Evolutionary conservation across 1,284 basidiomycete species (phyloP), one percentile per base, ranked within the genome.

Genomic region (Ceratobasidium sp.): DNA sequence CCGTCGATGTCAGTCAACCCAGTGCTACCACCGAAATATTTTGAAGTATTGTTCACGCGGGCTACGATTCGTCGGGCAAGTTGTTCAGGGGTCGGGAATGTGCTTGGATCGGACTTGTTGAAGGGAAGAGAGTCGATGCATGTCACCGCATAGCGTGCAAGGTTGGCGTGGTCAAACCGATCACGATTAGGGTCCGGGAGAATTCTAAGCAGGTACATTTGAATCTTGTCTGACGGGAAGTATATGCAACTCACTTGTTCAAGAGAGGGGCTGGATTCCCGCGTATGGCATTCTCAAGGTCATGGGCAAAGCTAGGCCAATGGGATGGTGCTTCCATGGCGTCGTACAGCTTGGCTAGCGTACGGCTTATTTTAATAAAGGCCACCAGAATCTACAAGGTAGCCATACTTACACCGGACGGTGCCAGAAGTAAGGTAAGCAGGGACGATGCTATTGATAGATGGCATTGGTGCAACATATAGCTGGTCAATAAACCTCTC

Each of bases 401-500:
- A 9, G 11, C 11, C 11, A 25, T 30, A 49, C 64, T 46, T 25
- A 67, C 64, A 67, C n/a, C 29, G 64, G 11, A 56, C 39, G 14
- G 41, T 44, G 14, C 64, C 64, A 25, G 53, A 21, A 30, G 52
- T 56, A 23, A 67, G 64, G n/a, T 47, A 72, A 0, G 78, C 78
- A 0, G 80, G 78, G 19, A 59, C 50, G 14, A 56, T 54, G 27
- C 56, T 58, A 30, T 58, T 53, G 21, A 58, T 29, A 21, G 56
- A 58, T 4, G 68, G 56, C 52, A 62, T 54, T 5, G 58, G 68
- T 13, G 30, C 16, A 1, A 29, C 52, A 30, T 69, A 69, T 11
- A 69, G 44, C 1, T 71, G 56, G 41, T 79, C 75, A 8, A 80
- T 72, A 71, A 79, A 79, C 0, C 57, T 44, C 50, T 79, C 79